Evolutionary conservation across 495 filamentous ascomycete species (phyloP).

Genomic region (Xylaria scruposa): DNA sequence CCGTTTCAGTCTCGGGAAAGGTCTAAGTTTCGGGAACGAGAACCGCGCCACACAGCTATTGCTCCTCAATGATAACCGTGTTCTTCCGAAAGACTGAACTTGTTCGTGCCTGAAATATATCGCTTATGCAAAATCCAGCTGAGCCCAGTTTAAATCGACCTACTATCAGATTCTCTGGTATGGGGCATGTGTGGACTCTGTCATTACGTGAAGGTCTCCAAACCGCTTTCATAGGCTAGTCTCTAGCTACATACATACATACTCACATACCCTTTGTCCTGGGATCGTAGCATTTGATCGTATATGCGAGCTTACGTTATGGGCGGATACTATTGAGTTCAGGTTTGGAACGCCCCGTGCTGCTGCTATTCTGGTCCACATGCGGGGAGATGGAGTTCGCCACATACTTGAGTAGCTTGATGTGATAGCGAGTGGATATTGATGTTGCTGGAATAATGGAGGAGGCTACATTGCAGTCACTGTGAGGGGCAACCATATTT

Average conservation of each 20-base stretch:
- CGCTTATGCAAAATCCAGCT: neutral
- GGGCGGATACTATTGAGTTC: neutral
- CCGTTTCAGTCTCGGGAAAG: neutral
- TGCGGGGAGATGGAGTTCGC: conserved; percentile 20
- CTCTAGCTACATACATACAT: neutral
- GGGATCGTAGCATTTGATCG: no score
- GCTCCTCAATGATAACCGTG: neutral
- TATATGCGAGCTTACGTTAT: neutral
- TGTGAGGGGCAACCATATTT: no score
- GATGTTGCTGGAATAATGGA: no score
- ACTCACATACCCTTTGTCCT: no score
- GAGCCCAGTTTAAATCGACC: neutral
- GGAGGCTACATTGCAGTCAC: no score
- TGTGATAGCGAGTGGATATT: no score
- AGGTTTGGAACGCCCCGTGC: neutral
- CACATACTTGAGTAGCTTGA: neutral
- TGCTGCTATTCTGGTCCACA: conserved; percentile 16
- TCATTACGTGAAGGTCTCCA: no score
- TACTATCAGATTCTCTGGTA: neutral
- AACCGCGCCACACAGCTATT: neutral
- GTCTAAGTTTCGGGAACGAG: neutral
- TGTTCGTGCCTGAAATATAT: neutral
- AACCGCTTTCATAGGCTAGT: no score
- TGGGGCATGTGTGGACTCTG: no score
- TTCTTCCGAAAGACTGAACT: neutral